phyloP scores from a whole-genome alignment of 306 rosid genomes.

The apple (Malus domestica) region DNA sequence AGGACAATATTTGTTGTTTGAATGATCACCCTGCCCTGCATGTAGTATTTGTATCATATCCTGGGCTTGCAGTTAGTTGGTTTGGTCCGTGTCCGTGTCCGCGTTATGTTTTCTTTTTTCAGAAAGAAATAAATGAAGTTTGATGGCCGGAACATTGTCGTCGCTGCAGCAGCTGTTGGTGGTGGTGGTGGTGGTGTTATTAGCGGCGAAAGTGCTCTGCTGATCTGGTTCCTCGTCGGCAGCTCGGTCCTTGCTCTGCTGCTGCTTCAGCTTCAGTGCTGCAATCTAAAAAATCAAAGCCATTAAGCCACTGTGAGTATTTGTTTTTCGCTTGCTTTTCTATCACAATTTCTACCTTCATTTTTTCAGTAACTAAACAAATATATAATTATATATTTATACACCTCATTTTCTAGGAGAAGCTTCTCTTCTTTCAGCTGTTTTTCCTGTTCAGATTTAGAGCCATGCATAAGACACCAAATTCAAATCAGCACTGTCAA shows the following conservation, averaged over 20 bases:
- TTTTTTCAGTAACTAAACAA: neutral
- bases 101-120: no score
- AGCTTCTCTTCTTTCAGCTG: slow-evolving; percentile 4
- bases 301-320: neutral
- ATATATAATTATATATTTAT: neutral
- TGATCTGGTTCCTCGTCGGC: neutral
- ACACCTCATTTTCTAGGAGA: slow-evolving; percentile 2
- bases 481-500: neutral
- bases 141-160: neutral
- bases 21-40: no score
- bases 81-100: no score
- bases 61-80: neutral
- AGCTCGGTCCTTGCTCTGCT: neutral
- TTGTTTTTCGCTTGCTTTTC: neutral
- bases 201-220: neutral
- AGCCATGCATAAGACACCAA: neutral
- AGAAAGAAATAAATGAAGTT: no score
- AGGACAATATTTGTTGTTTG: neutral
- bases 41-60: neutral
- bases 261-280: neutral
- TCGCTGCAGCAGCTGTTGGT: neutral
- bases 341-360: neutral
- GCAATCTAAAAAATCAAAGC: neutral
- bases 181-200: neutral
- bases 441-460: slow-evolving; percentile 4